Evolutionary conservation across 2,329 filamentous ascomycete genomes (phyloP), one percentile per base, ranked within the genome.

Genomic region (Colletotrichum sp.): DNA sequence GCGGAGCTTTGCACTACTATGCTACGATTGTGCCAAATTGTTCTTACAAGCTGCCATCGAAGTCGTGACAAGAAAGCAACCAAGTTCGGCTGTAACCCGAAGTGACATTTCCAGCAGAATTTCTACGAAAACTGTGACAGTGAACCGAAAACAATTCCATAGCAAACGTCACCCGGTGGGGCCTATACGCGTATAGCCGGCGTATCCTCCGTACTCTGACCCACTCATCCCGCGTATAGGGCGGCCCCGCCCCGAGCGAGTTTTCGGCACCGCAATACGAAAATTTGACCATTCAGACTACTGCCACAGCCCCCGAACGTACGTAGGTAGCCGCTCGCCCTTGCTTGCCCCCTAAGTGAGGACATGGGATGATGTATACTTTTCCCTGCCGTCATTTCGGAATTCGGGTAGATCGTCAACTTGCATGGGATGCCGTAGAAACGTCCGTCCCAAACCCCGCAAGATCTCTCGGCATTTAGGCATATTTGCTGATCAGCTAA

Each of bases 381-480:
- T 28, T 1, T 2, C 55, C 22, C 16, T 3, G 27, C 55, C 27
- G 15, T 19, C 22, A 25, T 28, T 19, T 59, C 27, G 55, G 22
- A 27, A 1, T 59, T 59, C 27, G 55, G 22, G 9, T 27, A 71
- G 59, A 71, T 64, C 28, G 2, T 55, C 28, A 48, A 19, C 5
- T 4, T 16, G 7, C 16, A 59, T 2, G 22, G 63, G 52, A 61
- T 44, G 36, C 34, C 27, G 28, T 6, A 32, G 52, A 63, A 39
- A 6, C 22, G 28, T 7, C 19, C 22, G 8, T 5, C 15, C 28
- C 28, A n/a, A 57, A 6, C 22, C 39, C 22, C 12, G 25, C 36
- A 22, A 55, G 8, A 61, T 55, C 39, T 71, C 60, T 69, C 36
- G 57, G 66, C 36, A 61, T n/a, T 28, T 25, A 71, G 22, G 15